Percentiles rank a stretch among this genome's conserved stretches.
Evolutionary conservation across 176 grass and related monocot species (phyloP).

Genomic region (Zea luxurians): DNA sequence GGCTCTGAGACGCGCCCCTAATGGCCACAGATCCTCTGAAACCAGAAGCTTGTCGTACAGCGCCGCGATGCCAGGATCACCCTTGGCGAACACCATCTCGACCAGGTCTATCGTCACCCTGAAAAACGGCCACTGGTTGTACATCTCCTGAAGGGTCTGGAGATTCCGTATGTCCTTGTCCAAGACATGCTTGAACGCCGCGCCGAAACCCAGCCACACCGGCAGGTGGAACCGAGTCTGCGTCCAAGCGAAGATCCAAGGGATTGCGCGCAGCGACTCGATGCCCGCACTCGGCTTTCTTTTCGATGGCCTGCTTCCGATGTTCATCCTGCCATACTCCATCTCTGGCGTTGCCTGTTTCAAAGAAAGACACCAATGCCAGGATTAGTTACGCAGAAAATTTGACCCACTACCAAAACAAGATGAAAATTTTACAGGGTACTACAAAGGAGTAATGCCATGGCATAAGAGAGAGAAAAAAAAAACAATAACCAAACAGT

Average conservation of each 20-base stretch:
- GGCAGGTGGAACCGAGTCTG: slow-evolving; percentile 91
- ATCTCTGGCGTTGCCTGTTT: slow-evolving; percentile 76
- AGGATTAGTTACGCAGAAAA: slow-evolving; percentile 10
- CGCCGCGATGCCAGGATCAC: slow-evolving; percentile 91
- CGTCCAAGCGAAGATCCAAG: slow-evolving; percentile 98
- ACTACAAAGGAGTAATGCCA: neutral
- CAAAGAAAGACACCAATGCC: slow-evolving; percentile 13
- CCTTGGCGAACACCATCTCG: slow-evolving; percentile 97
- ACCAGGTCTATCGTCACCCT: slow-evolving; percentile 94
- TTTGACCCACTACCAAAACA: neutral
- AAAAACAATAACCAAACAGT: neutral
- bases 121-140: slow-evolving; percentile 93
- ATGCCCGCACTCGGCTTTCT: slow-evolving; percentile 89
- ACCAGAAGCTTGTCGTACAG: slow-evolving; percentile 90
- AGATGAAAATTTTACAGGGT: neutral
- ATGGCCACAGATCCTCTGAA: slow-evolving; percentile 70
- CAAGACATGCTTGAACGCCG: slow-evolving; percentile 82
- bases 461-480: neutral
- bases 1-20: slow-evolving; percentile 66
- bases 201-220: slow-evolving; percentile 93
- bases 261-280: slow-evolving; percentile 84
- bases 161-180: slow-evolving; percentile 72
- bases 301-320: slow-evolving; percentile 87
- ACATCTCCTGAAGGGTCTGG: slow-evolving; percentile 77
- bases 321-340: slow-evolving; percentile 97